phyloP scores from a whole-genome alignment of 768 basidiomycete species.

The Kwoniella shandongensis region DNA sequence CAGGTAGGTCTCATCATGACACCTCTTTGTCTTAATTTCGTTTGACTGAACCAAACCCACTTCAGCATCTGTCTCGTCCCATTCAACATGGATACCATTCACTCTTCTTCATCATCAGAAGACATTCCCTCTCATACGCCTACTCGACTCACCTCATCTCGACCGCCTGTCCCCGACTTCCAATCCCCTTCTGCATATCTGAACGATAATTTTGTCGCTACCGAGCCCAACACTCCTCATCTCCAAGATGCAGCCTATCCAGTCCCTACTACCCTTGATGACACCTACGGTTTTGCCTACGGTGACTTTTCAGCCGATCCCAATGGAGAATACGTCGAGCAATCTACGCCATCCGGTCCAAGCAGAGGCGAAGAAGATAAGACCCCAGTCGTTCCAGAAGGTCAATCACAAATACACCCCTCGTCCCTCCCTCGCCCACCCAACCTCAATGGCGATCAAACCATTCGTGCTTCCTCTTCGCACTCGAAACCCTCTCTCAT shows the following conservation, averaged over 20 bases:
- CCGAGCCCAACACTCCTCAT: constrained; percentile 14
- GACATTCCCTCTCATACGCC: neutral
- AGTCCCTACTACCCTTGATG: constrained; percentile 9
- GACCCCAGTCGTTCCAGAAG: constrained; percentile 34
- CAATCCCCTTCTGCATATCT: constrained; percentile 17
- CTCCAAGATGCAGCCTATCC: constrained; percentile 10
- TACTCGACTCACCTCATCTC: neutral
- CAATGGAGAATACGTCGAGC: constrained; percentile 16
- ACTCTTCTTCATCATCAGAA: too few species aligned
- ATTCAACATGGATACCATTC: too few species aligned
- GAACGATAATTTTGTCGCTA: constrained; percentile 4
- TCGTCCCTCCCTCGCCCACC: constrained; percentile 29
- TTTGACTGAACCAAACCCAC: too few species aligned
- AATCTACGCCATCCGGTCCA: constrained; percentile 22
- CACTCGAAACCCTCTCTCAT: constrained; percentile 27
- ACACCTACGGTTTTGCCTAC: constrained; percentile 18
- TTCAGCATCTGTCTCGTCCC: too few species aligned
- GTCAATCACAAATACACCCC: constrained; percentile 24
- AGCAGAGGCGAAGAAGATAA: constrained; percentile 28
- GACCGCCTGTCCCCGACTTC: constrained; percentile 2
- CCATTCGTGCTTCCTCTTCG: constrained; percentile 6
- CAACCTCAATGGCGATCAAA: constrained; percentile 6
- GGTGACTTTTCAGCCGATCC: constrained; percentile 7
- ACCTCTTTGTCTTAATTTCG: too few species aligned
- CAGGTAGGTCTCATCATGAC: too few species aligned